Percentiles rank a stretch among this genome's conserved stretches.
phyloP scores from a whole-genome alignment of 192 early-diverging fungal species.

The Coemansia sp. region DNA sequence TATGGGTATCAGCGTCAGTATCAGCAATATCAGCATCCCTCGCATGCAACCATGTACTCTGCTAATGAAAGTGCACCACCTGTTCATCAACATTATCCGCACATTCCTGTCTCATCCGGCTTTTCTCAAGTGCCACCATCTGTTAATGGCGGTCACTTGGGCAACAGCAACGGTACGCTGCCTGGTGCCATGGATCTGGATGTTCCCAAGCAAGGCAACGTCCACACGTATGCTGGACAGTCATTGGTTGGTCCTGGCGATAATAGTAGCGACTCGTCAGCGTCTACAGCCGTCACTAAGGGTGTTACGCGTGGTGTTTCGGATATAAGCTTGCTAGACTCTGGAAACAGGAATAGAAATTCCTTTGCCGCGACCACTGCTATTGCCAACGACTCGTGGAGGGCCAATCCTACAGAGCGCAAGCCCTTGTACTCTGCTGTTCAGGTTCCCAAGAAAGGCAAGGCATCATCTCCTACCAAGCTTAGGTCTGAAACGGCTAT shows the following conservation, averaged over 20 bases:
- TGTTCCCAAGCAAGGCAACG: not conserved
- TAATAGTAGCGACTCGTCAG: not conserved
- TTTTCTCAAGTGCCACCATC: not conserved
- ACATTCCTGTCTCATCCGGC: not conserved
- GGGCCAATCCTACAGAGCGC: constrained; percentile 5
- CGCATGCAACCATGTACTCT: constrained; percentile 1
- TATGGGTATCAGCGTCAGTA: not conserved
- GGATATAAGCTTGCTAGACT: constrained; percentile 10
- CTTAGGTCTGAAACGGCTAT: not conserved
- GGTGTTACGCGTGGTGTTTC: constrained; percentile 33
- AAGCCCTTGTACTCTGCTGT: constrained; percentile 40
- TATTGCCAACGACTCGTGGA: constrained; percentile 10
- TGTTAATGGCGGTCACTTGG: not conserved
- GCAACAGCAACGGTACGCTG: constrained; percentile 4
- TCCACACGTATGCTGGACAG: not conserved
- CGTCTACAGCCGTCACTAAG: constrained; percentile 39
- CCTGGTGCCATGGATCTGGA: not conserved
- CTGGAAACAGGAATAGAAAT: not conserved
- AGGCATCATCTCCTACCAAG: not conserved
- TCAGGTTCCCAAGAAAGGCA: constrained; percentile 34
- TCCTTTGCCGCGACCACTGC: not conserved
- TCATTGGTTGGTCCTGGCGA: not conserved
- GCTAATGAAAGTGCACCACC: not conserved
- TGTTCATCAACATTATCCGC: constrained; percentile 9
- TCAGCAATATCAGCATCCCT: constrained; percentile 10